phyloP scores from a whole-genome alignment of 257 asterid species.

The Jasminum sambac region DNA sequence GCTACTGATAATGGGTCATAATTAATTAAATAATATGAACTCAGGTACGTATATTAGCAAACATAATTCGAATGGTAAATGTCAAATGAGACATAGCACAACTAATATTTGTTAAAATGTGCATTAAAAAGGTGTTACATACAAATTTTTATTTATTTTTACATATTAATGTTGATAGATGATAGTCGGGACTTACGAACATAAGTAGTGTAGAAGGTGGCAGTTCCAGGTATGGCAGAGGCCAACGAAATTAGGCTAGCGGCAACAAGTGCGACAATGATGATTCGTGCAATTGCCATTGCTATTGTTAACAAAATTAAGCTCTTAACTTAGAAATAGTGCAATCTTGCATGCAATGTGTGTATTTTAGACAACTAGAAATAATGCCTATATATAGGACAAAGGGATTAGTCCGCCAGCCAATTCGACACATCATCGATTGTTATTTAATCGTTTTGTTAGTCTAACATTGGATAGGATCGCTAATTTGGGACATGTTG shows the following conservation, averaged over 20 bases:
- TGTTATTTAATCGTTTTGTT: background rate
- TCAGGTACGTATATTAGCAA: background rate
- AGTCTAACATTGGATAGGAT: no score
- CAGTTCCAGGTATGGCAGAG: slow-evolving; percentile 22
- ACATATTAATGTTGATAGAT: background rate
- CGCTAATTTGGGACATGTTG: background rate
- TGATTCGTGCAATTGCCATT: slow-evolving; percentile 13
- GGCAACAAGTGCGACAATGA: slow-evolving; percentile 19
- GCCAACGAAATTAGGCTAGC: slow-evolving; percentile 21
- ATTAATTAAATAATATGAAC: background rate
- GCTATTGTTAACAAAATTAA: slow-evolving; percentile 1
- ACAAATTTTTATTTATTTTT: background rate
- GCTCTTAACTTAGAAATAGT: background rate
- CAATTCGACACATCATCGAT: background rate
- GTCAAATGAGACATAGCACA: no score
- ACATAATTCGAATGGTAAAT: no score
- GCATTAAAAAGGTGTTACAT: no score
- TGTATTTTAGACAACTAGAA: no score
- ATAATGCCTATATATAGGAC: no score
- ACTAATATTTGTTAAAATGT: no score
- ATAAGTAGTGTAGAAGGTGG: slow-evolving; percentile 30
- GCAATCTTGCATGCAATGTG: background rate
- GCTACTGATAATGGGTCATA: background rate
- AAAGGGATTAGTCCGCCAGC: no score
- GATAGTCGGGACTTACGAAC: slow-evolving; percentile 43